Conservation (phyloP, 2,329 filamentous ascomycete species). For the Aspergillus terreus region DNA sequence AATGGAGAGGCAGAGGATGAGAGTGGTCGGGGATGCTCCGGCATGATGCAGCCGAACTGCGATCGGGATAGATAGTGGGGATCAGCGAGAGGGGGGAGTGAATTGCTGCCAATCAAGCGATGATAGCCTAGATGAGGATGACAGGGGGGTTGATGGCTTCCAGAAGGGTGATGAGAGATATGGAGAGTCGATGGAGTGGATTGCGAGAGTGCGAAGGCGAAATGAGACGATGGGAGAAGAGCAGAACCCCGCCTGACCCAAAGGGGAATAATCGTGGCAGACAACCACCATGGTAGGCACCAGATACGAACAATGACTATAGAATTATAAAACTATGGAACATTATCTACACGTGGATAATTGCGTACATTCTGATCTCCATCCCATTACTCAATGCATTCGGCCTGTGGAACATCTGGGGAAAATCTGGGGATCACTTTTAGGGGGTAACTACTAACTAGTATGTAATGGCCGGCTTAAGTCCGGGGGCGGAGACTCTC, state of each 20-base stretch:
- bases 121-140: not conserved
- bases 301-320: too few species aligned
- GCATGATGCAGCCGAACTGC: slow-evolving; percentile 16
- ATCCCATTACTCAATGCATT: too few species aligned
- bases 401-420: too few species aligned
- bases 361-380: too few species aligned
- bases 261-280: too few species aligned
- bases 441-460: not conserved
- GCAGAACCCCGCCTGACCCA: too few species aligned
- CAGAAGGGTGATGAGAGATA: not conserved
- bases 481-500: slow-evolving; percentile 28
- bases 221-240: too few species aligned
- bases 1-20: slow-evolving; percentile 1
- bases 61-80: slow-evolving; percentile 8
- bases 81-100: slow-evolving; percentile 2
- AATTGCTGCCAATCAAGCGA: not conserved
- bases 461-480: slow-evolving; percentile 16
- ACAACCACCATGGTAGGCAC: too few species aligned
- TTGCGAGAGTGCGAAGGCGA: too few species aligned
- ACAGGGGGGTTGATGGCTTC: not conserved
- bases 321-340: too few species aligned
- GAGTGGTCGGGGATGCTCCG: slow-evolving; percentile 22
- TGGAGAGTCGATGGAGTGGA: too few species aligned
- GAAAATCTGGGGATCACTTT: not conserved
- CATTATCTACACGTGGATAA: too few species aligned